Conservation (phyloP, 1,284 basidiomycete species). For the Tetrapyrgos nigripes region DNA sequence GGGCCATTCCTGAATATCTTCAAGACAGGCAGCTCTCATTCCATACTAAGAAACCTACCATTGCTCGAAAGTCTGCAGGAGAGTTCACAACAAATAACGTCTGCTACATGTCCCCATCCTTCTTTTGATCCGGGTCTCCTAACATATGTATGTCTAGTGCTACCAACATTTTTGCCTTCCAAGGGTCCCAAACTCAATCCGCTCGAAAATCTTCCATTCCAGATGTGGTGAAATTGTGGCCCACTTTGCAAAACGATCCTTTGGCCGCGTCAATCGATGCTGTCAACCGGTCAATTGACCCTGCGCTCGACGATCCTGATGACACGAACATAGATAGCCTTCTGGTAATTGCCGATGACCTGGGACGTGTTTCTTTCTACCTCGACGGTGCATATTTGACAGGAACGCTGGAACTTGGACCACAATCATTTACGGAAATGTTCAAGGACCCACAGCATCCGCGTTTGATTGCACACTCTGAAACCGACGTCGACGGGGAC, state of each 20-base stretch:
- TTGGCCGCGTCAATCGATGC: constrained; percentile 64
- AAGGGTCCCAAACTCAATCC: constrained; percentile 62
- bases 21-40: constrained; percentile 79
- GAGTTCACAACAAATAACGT: constrained; percentile 69
- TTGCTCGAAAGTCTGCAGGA: constrained; percentile 73
- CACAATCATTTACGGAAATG: constrained; percentile 44
- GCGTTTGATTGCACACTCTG: constrained; percentile 55
- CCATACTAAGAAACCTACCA: constrained; percentile 70
- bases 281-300: constrained; percentile 38
- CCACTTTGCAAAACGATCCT: constrained; percentile 61
- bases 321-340: constrained; percentile 68
- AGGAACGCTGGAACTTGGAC: constrained; percentile 58
- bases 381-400: constrained; percentile 85
- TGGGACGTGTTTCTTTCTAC: constrained; percentile 65
- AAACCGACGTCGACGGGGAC: constrained; percentile 29
- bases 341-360: constrained; percentile 62
- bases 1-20: constrained; percentile 12
- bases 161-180: constrained; percentile 79
- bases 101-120: constrained; percentile 27
- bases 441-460: constrained; percentile 55
- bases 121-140: constrained; percentile 18
- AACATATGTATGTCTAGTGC: constrained; percentile 53
- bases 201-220: constrained; percentile 53
- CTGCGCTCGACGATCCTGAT: constrained; percentile 54
- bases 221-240: constrained; percentile 68